Conservation (phyloP, 768 basidiomycete species). For the Lactarius trivialis region DNA sequence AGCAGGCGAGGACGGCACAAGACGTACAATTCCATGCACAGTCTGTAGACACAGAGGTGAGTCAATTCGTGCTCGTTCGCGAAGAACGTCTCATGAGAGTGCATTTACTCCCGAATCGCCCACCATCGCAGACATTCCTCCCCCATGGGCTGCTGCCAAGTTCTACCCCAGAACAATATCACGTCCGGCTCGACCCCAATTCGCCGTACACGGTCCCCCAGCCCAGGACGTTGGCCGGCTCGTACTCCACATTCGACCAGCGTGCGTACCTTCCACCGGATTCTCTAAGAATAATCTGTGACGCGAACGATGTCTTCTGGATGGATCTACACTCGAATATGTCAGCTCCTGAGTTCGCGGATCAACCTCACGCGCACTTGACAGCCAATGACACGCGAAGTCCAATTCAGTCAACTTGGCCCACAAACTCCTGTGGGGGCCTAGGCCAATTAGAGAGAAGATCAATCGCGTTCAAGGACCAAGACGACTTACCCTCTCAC, state of each 20-base stretch:
- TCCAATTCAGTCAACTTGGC: neutral
- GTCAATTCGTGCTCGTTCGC: neutral
- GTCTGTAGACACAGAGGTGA: neutral
- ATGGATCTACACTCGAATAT: neutral
- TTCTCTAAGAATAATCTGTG: neutral
- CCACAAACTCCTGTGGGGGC: neutral
- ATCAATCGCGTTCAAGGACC: neutral
- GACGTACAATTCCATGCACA: neutral
- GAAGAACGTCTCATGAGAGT: neutral
- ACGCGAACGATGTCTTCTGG: neutral
- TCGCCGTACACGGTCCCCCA: neutral
- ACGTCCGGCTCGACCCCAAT: neutral
- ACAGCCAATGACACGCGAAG: neutral
- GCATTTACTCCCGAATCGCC: neutral
- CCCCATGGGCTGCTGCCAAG: neutral
- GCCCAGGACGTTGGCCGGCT: neutral
- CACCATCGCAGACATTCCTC: neutral
- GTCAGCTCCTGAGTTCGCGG: neutral
- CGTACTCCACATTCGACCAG: neutral
- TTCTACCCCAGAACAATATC: neutral
- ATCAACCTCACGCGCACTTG: neutral
- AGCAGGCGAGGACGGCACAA: neutral
- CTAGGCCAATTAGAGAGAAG: neutral
- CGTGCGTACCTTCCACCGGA: neutral
- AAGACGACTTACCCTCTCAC: neutral